Evolutionary conservation across 768 basidiomycete genomes (phyloP).

Genomic region (Crepidotus variabilis): DNA sequence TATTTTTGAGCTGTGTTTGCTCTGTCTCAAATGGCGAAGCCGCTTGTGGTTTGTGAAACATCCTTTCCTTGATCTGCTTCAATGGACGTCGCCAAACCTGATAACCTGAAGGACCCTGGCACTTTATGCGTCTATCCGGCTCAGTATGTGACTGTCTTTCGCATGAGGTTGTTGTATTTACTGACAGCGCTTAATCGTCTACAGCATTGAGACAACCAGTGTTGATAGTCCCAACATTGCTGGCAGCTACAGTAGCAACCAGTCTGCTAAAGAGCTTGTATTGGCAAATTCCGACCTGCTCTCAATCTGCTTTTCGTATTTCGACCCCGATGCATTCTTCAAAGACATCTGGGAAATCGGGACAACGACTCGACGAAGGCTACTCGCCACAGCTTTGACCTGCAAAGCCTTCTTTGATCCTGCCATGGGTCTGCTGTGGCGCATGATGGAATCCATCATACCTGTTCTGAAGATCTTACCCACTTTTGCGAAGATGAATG

Average conservation of each 20-base stretch:
- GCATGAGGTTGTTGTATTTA: too few relatives aligned
- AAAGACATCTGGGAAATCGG: conserved; percentile 1
- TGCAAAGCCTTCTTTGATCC: conserved; percentile 6
- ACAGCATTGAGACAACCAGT: too few relatives aligned
- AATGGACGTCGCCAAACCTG: too few relatives aligned
- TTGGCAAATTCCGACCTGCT: conserved; percentile 7
- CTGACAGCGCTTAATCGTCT: too few relatives aligned
- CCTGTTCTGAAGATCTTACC: conserved; percentile 7
- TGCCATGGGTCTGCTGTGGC: conserved; percentile 7
- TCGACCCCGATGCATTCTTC: conserved; percentile 7
- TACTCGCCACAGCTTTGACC: conserved; percentile 7
- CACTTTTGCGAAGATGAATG: conserved; percentile 5
- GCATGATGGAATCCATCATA: conserved; percentile 8
- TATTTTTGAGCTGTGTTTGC: too few relatives aligned
- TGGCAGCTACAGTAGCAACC: neutral
- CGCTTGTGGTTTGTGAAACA: too few relatives aligned
- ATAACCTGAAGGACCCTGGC: too few relatives aligned
- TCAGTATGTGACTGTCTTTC: too few relatives aligned
- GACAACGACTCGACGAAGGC: neutral
- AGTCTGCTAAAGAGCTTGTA: neutral
- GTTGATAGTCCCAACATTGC: neutral
- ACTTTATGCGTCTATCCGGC: too few relatives aligned
- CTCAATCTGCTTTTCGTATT: conserved; percentile 7
- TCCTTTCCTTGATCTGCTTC: too few relatives aligned
- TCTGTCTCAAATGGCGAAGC: too few relatives aligned